Conservation (phyloP, 2,329 filamentous ascomycete species). For the Aspergillus nomiae region DNA sequence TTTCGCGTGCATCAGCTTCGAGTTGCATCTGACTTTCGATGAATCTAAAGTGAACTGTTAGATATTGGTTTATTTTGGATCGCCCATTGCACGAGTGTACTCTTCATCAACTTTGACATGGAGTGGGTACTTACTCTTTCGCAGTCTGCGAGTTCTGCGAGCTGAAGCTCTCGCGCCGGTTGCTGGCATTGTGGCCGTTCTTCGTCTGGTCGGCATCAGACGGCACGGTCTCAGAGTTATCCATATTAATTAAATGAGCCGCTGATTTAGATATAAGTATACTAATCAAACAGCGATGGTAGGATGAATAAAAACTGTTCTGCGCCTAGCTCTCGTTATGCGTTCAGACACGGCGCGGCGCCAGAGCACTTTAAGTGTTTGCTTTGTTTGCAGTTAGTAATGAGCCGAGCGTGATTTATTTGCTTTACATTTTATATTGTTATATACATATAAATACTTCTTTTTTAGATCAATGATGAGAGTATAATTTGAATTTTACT, state of each 20-base stretch:
- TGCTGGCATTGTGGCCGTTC: slow-evolving; percentile 14
- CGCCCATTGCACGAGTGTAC: neutral
- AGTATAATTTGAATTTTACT: neutral
- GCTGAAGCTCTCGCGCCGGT: slow-evolving; percentile 40
- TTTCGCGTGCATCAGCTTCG: slow-evolving; percentile 92
- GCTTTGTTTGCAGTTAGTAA: slow-evolving; percentile 25
- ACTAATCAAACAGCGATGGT: neutral
- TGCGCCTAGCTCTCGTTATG: slow-evolving; percentile 3
- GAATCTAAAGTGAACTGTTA: slow-evolving; percentile 59
- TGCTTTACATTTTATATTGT: neutral
- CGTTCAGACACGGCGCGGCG: slow-evolving; percentile 11
- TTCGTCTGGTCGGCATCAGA: slow-evolving; percentile 15
- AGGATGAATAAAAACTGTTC: neutral
- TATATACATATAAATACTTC: neutral
- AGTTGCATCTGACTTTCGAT: slow-evolving; percentile 86
- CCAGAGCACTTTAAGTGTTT: slow-evolving; percentile 25
- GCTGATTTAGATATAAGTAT: neutral
- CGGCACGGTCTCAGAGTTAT: slow-evolving; percentile 17
- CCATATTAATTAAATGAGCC: slow-evolving; percentile 20
- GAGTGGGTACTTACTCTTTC: slow-evolving; percentile 58
- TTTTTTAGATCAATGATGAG: neutral
- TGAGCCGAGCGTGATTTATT: neutral
- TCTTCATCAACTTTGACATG: neutral
- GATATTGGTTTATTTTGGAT: neutral
- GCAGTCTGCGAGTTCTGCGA: slow-evolving; percentile 71